phyloP scores from a whole-genome alignment of 2,329 filamentous ascomycete genomes.

The Sphaerulina musiva region DNA sequence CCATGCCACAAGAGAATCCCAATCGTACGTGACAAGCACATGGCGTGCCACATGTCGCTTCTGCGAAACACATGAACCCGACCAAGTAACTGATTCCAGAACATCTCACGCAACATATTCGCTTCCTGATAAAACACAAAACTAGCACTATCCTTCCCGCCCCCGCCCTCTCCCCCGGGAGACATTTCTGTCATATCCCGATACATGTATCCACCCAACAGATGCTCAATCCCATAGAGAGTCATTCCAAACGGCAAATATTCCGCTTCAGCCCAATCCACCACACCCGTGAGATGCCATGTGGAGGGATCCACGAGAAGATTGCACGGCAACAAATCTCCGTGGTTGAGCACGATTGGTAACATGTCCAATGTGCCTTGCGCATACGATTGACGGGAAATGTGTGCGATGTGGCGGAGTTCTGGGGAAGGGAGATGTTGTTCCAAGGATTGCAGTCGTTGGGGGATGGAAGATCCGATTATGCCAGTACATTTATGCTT shows the following conservation, averaged over 20 bases:
- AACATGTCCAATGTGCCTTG: constrained; percentile 30
- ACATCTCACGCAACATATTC: constrained; percentile 40
- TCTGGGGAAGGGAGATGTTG: neutral
- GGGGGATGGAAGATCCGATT: constrained; percentile 8
- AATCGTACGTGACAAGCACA: constrained; percentile 45
- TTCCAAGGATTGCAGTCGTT: constrained; percentile 8
- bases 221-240: constrained; percentile 55
- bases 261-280: constrained; percentile 62
- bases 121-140: constrained; percentile 44
- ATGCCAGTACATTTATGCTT: neutral
- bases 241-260: constrained; percentile 54
- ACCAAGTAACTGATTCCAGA: constrained; percentile 44
- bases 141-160: constrained; percentile 2
- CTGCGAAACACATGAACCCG: constrained; percentile 35
- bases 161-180: neutral
- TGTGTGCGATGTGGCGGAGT: constrained; percentile 5
- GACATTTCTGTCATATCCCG: too few relatives aligned
- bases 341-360: constrained; percentile 55
- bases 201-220: constrained; percentile 45
- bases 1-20: constrained; percentile 59
- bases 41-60: constrained; percentile 28
- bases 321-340: constrained; percentile 54
- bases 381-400: constrained; percentile 2
- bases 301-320: constrained; percentile 46
- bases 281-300: constrained; percentile 47